Percentiles rank a stretch among this genome's conserved stretches.
phyloP scores from a whole-genome alignment of 2,329 filamentous ascomycete species.

The Alternaria arborescens region DNA sequence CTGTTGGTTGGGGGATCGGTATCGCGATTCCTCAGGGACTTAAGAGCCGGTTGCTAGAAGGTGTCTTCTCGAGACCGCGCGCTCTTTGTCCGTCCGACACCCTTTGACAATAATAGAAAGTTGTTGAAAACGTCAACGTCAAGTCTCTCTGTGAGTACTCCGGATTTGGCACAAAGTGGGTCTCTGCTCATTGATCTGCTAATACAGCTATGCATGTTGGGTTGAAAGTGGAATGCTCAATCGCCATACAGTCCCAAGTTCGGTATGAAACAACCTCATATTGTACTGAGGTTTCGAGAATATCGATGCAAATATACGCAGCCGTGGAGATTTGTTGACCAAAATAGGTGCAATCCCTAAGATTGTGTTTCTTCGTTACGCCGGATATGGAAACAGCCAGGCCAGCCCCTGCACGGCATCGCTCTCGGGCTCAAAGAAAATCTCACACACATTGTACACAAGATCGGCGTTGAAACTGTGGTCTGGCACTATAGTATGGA shows the following conservation, averaged over 20 bases:
- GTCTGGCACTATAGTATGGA: neutral
- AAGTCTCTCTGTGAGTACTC: neutral
- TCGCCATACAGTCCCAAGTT: neutral
- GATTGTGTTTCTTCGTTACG: neutral
- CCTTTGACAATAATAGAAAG: neutral
- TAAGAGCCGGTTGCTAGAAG: neutral
- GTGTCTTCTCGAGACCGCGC: neutral
- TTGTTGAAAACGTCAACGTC: neutral
- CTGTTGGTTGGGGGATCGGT: neutral
- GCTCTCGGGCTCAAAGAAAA: neutral
- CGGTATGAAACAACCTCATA: neutral
- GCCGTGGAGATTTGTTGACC: neutral
- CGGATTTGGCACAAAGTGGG: constrained; percentile 2
- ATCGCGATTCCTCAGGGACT: neutral
- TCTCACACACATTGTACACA: neutral
- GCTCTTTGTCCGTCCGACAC: neutral
- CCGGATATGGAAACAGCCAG: neutral
- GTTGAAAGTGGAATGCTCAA: neutral
- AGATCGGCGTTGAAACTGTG: neutral
- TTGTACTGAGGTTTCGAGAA: neutral
- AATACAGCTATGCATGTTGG: neutral
- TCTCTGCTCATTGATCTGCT: neutral
- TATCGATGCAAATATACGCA: neutral
- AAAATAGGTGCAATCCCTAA: neutral
- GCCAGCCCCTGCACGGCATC: neutral